phyloP scores from a whole-genome alignment of 2,329 filamentous ascomycete species.

The Leptographium radiaticola region DNA sequence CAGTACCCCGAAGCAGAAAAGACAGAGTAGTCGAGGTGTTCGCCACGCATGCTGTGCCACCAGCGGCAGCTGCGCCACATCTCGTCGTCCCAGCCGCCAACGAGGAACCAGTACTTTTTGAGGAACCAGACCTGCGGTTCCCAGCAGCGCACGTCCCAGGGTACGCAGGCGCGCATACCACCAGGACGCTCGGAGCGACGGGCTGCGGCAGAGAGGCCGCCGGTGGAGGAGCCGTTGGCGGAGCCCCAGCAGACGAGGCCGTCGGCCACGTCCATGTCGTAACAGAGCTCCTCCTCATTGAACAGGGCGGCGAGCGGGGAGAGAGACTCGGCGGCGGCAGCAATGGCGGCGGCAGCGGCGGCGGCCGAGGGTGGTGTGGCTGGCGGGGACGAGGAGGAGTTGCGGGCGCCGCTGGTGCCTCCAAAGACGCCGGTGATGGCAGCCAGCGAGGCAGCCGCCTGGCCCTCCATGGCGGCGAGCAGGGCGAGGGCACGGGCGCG shows the following conservation, averaged over 20 bases:
- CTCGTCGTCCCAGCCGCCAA: constrained; percentile 13
- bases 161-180: constrained; percentile 23
- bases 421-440: background rate
- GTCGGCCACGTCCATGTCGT: constrained; percentile 20
- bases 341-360: background rate
- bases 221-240: constrained; percentile 11
- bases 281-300: constrained; percentile 23
- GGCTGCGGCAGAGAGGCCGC: constrained; percentile 6
- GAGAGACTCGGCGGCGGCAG: background rate
- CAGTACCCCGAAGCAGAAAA: constrained; percentile 3
- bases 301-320: constrained; percentile 10
- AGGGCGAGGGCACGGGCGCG: constrained; percentile 17
- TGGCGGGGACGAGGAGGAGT: background rate
- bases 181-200: background rate
- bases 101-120: constrained; percentile 19
- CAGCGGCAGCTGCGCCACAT: constrained; percentile 13
- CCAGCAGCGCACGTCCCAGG: constrained; percentile 31
- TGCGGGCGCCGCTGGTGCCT: background rate
- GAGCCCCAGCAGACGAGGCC: constrained; percentile 25
- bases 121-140: constrained; percentile 30
- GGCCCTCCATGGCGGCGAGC: constrained; percentile 9
- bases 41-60: constrained; percentile 13
- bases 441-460: background rate
- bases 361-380: background rate
- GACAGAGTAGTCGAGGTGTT: constrained; percentile 11